Evolutionary conservation across 169 alveolate species (phyloP).

Genomic region (Plasmodium reichenowi): DNA sequence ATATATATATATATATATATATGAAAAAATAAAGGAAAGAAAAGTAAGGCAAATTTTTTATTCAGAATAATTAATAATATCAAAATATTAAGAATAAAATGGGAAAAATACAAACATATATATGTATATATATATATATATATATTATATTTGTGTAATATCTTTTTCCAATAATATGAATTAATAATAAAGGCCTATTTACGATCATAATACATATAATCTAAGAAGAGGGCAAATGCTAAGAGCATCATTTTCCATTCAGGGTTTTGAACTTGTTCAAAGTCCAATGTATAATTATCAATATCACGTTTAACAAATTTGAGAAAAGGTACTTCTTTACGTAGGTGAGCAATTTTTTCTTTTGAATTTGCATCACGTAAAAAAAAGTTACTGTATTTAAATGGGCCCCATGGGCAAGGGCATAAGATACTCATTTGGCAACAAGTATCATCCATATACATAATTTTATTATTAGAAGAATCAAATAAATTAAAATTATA

Average conservation of each 20-base stretch:
- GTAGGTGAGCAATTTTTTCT: conserved; percentile 54
- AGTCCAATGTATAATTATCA: conserved; percentile 52
- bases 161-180: too few species aligned
- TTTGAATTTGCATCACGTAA: conserved; percentile 70
- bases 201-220: conserved; percentile 57
- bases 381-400: conserved; percentile 51
- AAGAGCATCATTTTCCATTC: conserved; percentile 76
- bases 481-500: conserved; percentile 66
- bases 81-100: too few species aligned
- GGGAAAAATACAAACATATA: too few species aligned
- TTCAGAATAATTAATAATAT: too few species aligned
- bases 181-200: background rate
- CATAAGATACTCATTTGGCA: conserved; percentile 52
- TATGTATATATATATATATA: too few species aligned
- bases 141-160: too few species aligned
- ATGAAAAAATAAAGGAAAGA: too few species aligned
- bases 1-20: too few species aligned
- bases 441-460: conserved; percentile 74
- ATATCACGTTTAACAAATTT: conserved; percentile 57
- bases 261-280: conserved; percentile 53
- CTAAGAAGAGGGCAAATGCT: conserved; percentile 66
- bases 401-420: conserved; percentile 67
- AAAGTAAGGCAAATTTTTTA: too few species aligned
- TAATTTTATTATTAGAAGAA: conserved; percentile 56
- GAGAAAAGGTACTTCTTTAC: conserved; percentile 62